A percentile compares a stretch with the other conserved stretches of the same genome.
Evolutionary conservation across 768 basidiomycete species (phyloP).

Genomic region (Dentipellis sp.): DNA sequence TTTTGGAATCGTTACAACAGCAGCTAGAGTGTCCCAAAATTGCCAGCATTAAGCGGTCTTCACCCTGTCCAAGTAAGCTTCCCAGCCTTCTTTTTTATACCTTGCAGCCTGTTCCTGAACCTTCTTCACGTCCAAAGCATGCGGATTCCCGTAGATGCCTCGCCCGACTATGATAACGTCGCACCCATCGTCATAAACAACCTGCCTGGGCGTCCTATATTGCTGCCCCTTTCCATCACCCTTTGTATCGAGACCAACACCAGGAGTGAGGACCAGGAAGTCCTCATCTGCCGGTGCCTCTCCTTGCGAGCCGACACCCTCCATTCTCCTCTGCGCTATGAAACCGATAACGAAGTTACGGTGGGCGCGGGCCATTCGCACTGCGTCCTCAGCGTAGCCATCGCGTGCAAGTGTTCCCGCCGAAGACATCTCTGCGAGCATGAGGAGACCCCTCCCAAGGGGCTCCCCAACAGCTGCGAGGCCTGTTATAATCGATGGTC

Average conservation of each 20-base stretch:
- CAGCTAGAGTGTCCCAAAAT: neutral
- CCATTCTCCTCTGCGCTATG: constrained; percentile 84
- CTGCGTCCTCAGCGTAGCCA: constrained; percentile 72
- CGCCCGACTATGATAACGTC: constrained; percentile 98
- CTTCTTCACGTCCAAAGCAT: constrained; percentile 33
- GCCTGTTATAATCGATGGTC: constrained; percentile 29
- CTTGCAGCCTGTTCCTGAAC: constrained; percentile 68
- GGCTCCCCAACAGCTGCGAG: constrained; percentile 67
- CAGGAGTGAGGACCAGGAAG: constrained; percentile 87
- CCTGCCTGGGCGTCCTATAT: constrained; percentile 82
- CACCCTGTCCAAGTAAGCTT: constrained; percentile 59
- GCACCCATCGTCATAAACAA: constrained; percentile 72
- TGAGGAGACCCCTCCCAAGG: constrained; percentile 74
- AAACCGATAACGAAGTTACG: constrained; percentile 93
- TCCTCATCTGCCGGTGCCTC: constrained; percentile 39
- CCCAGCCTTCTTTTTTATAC: constrained; percentile 85
- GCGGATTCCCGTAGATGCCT: constrained; percentile 74
- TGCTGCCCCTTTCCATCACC: constrained; percentile 44
- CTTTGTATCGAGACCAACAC: constrained; percentile 72
- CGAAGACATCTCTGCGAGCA: constrained; percentile 96
- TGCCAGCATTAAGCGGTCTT: neutral
- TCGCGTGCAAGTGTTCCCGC: constrained; percentile 79
- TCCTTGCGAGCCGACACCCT: constrained; percentile 39
- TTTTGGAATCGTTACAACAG: no score
- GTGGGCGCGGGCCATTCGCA: constrained; percentile 77